Percentiles rank a stretch among this genome's conserved stretches.
phyloP scores from a whole-genome alignment of 495 filamentous ascomycete genomes.

The Polyplosphaeria fusca region DNA sequence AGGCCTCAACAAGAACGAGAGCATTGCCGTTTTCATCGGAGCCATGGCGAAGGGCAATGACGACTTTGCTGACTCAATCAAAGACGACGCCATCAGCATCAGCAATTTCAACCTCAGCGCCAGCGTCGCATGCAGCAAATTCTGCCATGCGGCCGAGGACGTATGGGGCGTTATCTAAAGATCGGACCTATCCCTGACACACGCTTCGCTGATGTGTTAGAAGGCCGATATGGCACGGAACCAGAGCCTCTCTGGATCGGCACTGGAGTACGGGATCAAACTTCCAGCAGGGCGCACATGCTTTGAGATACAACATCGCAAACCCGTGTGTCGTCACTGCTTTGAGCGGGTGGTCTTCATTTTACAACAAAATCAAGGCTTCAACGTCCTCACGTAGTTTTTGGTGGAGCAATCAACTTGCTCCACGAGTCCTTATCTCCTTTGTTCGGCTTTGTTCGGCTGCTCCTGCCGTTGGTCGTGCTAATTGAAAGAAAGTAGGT shows the following conservation, averaged over 20 bases:
- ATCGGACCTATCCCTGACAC: constrained; percentile 17
- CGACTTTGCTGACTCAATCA: constrained; percentile 89
- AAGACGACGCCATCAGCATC: constrained; percentile 96
- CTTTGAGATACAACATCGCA: constrained; percentile 56
- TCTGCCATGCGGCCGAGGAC: constrained; percentile 97
- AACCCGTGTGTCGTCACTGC: constrained; percentile 37
- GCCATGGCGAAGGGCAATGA: constrained; percentile 97
- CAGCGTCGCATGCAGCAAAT: constrained; percentile 97
- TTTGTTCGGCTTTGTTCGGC: too few species aligned
- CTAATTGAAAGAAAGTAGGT: too few species aligned
- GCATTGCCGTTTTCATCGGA: constrained; percentile 94
- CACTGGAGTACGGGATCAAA: constrained; percentile 24
- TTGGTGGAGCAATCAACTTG: constrained; percentile 67
- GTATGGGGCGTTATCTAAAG: constrained; percentile 88
- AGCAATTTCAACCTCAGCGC: constrained; percentile 96
- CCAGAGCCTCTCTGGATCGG: too few species aligned
- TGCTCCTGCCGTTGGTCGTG: too few species aligned
- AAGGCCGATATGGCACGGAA: too few species aligned
- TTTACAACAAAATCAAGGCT: constrained; percentile 73
- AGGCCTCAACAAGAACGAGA: constrained; percentile 73
- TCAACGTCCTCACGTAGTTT: constrained; percentile 73
- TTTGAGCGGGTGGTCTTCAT: constrained; percentile 54
- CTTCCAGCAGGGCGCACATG: constrained; percentile 36
- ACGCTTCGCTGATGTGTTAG: constrained; percentile 22
- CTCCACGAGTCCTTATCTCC: constrained; percentile 40